Base-by-base conservation (phyloP, 2,329 filamentous ascomycete genomes). In the Sporothrix phasma region DNA sequence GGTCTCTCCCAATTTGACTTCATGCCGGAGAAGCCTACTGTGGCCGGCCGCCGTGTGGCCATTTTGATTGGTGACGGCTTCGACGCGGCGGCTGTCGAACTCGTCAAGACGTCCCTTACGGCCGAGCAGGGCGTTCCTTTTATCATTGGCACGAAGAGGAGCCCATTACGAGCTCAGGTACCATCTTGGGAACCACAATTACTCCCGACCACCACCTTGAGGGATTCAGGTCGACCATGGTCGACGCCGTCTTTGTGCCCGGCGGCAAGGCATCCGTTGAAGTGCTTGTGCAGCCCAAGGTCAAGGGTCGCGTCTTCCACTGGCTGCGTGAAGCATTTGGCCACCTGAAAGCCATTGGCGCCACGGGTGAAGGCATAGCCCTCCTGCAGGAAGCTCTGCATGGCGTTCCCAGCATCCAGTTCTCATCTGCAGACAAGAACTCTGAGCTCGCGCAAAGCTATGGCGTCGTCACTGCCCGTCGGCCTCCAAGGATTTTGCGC, bases 321-420 rank as follows among this genome's bases (percentile, higher is more conserved):
- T 94, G 88, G 84, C 76, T 93, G 3, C 82, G 88, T 2, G 90
- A 94, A 73, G 87, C 89, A 0, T 94, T 93, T 69, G 89, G 89
- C 0, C 90, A 94, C 67, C 79, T 92, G 60, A 94, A 94, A 78
- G 78, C 88, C 1, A 88, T 94, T 26, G 90, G 85, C 1, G 90
- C 87, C 0, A 88, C 87, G 0, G 89, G 88, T 0, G 88, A 92
- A 71, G 89, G 80, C 0, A 83, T 90, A 0, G 77, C 83, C 2
- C 76, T 93, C 46, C 5, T 54, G n/a, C 8, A 54, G 5, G 51
- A 54, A 11, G 51, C 51, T 5, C 31, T 54, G 51, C 51, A 54
- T 5, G 51, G 51, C 31, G 51, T 54, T n/a, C 51, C 51, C n/a
- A 22, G 51, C 19, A 22, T 54, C n/a, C 51, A 54, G 51, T 10